phyloP scores from a whole-genome alignment of 495 filamentous ascomycete genomes.

The Xylaria bambusicola region DNA sequence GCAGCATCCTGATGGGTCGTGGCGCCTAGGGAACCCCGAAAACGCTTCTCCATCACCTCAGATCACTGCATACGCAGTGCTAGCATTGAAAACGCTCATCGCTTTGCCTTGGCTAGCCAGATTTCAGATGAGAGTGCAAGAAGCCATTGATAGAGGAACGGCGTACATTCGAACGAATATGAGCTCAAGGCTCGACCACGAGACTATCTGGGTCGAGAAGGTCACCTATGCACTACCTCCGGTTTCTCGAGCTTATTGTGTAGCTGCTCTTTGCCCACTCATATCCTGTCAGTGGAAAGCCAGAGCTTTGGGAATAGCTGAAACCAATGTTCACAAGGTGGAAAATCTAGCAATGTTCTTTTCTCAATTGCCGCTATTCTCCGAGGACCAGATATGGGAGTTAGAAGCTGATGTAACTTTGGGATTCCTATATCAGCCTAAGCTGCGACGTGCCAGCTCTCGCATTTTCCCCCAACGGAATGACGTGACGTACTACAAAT shows the following conservation, averaged over 20 bases:
- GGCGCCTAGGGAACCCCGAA: too few species aligned
- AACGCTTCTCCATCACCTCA: not conserved
- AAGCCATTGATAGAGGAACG: not conserved
- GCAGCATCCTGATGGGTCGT: not conserved
- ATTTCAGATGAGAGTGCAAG: not conserved
- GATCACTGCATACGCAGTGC: not conserved
- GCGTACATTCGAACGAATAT: not conserved
- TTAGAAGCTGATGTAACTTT: slow-evolving; percentile 23
- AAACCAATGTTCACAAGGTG: too few species aligned
- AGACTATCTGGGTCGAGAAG: slow-evolving; percentile 43
- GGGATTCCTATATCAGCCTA: slow-evolving; percentile 21
- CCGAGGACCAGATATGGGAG: slow-evolving; percentile 15
- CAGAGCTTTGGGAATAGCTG: too few species aligned
- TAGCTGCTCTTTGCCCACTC: slow-evolving; percentile 28
- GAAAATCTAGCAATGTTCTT: too few species aligned
- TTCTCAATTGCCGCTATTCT: slow-evolving; percentile 24
- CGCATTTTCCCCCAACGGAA: slow-evolving; percentile 28
- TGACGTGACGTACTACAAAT: slow-evolving; percentile 27
- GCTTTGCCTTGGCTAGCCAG: not conserved
- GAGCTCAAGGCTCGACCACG: not conserved
- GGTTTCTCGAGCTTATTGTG: slow-evolving; percentile 31
- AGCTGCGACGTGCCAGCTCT: not conserved
- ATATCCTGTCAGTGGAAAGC: not conserved
- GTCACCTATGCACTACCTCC: slow-evolving; percentile 35
- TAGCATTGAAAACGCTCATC: not conserved